A percentile compares a stretch with the other conserved stretches of the same genome.
Evolutionary conservation across 441 rosid species (phyloP).

Genomic region (Erodium texanum): DNA sequence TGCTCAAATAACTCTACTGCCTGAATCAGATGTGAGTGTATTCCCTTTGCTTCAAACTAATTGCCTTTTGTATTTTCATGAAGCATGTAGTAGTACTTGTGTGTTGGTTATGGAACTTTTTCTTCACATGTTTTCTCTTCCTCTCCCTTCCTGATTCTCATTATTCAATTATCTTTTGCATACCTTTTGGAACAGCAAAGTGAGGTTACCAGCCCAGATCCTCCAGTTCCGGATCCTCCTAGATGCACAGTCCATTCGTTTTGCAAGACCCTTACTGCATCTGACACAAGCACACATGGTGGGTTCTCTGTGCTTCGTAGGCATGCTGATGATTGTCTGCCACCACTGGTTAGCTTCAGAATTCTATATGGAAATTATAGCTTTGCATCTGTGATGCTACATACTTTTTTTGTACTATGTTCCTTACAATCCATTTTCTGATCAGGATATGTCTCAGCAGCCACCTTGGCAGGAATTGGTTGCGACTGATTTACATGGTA

Average conservation of each 20-base stretch:
- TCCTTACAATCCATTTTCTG: background rate
- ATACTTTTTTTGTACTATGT: background rate
- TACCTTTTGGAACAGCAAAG: constrained; percentile 43
- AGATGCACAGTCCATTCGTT: constrained; percentile 88
- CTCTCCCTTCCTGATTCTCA: background rate
- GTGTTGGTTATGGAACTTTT: background rate
- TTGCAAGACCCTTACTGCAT: constrained; percentile 95
- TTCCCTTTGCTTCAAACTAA: constrained; percentile 8
- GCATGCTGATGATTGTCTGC: constrained; percentile 97
- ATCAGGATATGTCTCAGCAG: constrained; percentile 90
- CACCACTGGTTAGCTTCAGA: constrained; percentile 64
- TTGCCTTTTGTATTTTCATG: background rate
- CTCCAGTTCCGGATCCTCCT: constrained; percentile 49
- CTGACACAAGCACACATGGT: constrained; percentile 96
- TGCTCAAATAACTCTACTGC: constrained; percentile 86
- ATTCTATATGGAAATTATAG: background rate
- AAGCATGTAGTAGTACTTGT: background rate
- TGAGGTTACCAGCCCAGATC: constrained; percentile 45
- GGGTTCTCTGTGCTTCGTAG: constrained; percentile 95
- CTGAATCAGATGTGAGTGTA: constrained; percentile 47
- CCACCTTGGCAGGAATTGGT: constrained; percentile 95
- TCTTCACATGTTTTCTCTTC: background rate
- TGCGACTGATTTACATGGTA: constrained; percentile 93
- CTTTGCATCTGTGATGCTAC: background rate
- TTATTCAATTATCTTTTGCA: background rate